Evolutionary conservation across 73 alveolate species (phyloP).

Genomic region (Paramecium primaurelia): DNA sequence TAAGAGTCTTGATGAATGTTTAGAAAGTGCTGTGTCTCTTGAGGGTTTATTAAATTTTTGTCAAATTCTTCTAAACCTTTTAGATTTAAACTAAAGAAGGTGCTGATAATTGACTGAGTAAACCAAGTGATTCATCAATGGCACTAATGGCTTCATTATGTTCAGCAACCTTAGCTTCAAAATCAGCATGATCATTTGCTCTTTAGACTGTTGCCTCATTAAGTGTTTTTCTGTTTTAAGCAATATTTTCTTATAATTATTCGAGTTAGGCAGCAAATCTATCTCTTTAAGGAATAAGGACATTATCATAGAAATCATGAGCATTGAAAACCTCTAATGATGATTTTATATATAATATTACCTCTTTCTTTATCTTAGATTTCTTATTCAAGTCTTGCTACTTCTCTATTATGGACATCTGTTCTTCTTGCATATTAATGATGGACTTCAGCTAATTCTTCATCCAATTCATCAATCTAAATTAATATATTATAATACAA

Average conservation of each 20-base stretch:
- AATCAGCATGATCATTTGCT: slow-evolving; percentile 29
- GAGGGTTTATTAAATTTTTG: neutral
- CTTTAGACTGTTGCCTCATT: slow-evolving; percentile 16
- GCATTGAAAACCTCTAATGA: slow-evolving; percentile 7
- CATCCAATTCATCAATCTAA: slow-evolving; percentile 50
- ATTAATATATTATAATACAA: neutral
- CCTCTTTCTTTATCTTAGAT: slow-evolving; percentile 55
- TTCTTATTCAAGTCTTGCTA: slow-evolving; percentile 38
- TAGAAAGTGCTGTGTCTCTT: slow-evolving; percentile 47
- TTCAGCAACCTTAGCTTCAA: slow-evolving; percentile 43
- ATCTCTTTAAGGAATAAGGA: slow-evolving; percentile 31
- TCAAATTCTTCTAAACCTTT: slow-evolving; percentile 23
- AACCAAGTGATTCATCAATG: slow-evolving; percentile 26
- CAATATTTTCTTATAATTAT: slow-evolving; percentile 25
- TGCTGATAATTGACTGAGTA: slow-evolving; percentile 13
- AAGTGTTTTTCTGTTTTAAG: slow-evolving; percentile 17
- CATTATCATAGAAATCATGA: slow-evolving; percentile 47
- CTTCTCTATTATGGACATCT: slow-evolving; percentile 18
- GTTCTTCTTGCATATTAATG: slow-evolving; percentile 42
- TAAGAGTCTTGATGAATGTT: slow-evolving; percentile 23
- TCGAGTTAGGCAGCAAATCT: slow-evolving; percentile 39
- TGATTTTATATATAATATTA: neutral
- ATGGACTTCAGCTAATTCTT: neutral
- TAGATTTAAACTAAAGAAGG: slow-evolving; percentile 46
- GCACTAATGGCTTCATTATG: slow-evolving; percentile 35